phyloP scores from a whole-genome alignment of 2,329 filamentous ascomycete genomes.

The Colletotrichum spaethianum region DNA sequence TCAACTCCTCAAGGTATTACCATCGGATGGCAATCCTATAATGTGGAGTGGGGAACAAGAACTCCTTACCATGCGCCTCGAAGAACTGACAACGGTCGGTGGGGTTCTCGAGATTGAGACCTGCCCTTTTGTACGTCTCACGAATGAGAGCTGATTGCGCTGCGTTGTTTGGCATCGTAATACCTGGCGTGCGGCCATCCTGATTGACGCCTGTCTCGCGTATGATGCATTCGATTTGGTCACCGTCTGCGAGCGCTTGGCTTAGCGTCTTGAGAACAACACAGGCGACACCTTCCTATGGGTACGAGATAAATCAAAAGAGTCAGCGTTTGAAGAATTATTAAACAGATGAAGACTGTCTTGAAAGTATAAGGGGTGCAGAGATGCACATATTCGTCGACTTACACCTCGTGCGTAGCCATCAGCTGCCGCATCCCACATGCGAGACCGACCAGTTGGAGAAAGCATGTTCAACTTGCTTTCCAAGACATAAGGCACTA shows the following conservation, averaged over 20 bases:
- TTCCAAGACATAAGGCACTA: neutral
- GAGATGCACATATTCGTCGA: neutral
- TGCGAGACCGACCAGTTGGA: constrained; percentile 51
- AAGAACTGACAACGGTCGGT: constrained; percentile 40
- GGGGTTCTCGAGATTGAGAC: constrained; percentile 29
- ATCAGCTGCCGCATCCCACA: constrained; percentile 60
- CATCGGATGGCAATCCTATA: no score
- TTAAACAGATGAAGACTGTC: constrained; percentile 63
- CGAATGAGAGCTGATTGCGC: constrained; percentile 49
- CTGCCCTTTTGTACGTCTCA: constrained; percentile 44
- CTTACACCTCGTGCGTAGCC: constrained; percentile 55
- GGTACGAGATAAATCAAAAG: no score
- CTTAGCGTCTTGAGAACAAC: constrained; percentile 63
- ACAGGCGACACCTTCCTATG: constrained; percentile 62
- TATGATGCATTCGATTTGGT: constrained; percentile 46
- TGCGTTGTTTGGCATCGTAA: constrained; percentile 53
- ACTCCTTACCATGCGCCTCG: constrained; percentile 53
- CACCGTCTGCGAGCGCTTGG: constrained; percentile 54
- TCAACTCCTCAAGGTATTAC: no score
- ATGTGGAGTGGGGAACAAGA: no score
- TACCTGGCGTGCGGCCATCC: constrained; percentile 44
- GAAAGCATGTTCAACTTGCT: constrained; percentile 50
- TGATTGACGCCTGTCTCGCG: constrained; percentile 44
- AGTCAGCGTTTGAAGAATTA: constrained; percentile 65
- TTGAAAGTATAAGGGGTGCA: constrained; percentile 55